Evolutionary conservation across 768 basidiomycete genomes (phyloP).

Genomic region (Phlebiopsis flavidoalba): DNA sequence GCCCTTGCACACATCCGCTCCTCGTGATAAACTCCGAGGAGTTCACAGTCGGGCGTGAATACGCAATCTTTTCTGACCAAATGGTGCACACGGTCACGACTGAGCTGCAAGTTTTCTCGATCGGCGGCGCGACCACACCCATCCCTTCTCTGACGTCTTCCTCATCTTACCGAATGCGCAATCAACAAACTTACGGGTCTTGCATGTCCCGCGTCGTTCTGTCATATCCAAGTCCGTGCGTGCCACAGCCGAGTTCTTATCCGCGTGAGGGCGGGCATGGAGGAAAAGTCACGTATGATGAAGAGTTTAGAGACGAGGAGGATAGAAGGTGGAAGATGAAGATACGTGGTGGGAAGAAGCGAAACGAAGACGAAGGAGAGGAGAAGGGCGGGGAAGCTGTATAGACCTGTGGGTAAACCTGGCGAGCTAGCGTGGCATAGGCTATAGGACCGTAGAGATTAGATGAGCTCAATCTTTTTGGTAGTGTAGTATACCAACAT

Average conservation of each 20-base stretch:
- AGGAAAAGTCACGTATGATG: constrained; percentile 9
- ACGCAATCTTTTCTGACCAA: constrained; percentile 27
- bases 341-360: constrained; percentile 2
- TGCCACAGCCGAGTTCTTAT: constrained; percentile 18
- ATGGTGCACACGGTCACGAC: constrained; percentile 16
- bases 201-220: constrained; percentile 13
- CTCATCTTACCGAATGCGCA: constrained; percentile 26
- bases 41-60: constrained; percentile 33
- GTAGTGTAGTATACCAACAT: too few species aligned
- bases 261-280: constrained; percentile 9
- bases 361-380: background rate
- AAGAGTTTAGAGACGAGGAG: constrained; percentile 7
- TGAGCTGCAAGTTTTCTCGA: constrained; percentile 7
- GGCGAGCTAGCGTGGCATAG: constrained; percentile 16
- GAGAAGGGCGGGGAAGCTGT: constrained; percentile 13
- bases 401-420: constrained; percentile 7
- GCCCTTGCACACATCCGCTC: constrained; percentile 25
- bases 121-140: constrained; percentile 27
- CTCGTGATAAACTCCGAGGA: constrained; percentile 39
- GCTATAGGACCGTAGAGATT: background rate
- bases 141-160: constrained; percentile 31
- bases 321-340: constrained; percentile 6
- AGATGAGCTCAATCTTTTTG: background rate
- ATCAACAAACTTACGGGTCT: constrained; percentile 25
- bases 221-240: constrained; percentile 19